phyloP scores from a whole-genome alignment of 108 stramenopile genomes.

The Mediolabrus comicus region DNA sequence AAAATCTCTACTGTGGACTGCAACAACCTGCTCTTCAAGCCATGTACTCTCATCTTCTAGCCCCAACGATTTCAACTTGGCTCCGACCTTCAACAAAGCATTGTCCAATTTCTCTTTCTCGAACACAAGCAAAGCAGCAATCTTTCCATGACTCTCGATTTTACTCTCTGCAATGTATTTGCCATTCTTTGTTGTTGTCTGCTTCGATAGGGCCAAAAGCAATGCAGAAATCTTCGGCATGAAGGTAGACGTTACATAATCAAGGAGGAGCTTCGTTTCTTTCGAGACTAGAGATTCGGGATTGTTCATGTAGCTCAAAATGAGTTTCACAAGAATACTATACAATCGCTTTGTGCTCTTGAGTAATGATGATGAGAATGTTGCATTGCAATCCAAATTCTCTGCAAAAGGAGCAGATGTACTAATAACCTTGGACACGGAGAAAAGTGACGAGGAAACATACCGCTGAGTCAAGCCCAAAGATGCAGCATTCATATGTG shows the following conservation, averaged over 20 bases:
- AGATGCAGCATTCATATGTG: conserved; percentile 16
- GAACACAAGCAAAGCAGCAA: conserved; percentile 40
- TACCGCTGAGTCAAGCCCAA: conserved; percentile 29
- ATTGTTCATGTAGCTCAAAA: conserved; percentile 22
- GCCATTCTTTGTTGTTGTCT: conserved; percentile 29
- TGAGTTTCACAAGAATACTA: conserved; percentile 25
- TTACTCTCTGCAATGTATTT: conserved; percentile 46
- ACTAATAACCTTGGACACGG: conserved; percentile 33
- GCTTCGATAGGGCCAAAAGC: conserved; percentile 30
- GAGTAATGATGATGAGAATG: conserved; percentile 37
- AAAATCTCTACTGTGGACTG: conserved; percentile 29
- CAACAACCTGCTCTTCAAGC: conserved; percentile 37
- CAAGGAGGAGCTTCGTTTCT: conserved; percentile 24
- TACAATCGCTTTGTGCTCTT: conserved; percentile 44
- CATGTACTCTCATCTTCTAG: conserved; percentile 32
- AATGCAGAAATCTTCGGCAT: conserved; percentile 27
- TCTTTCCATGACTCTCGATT: conserved; percentile 44
- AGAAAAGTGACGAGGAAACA: conserved; percentile 19
- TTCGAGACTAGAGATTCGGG: conserved; percentile 17
- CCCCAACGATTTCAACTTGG: conserved; percentile 32
- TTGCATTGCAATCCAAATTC: conserved; percentile 27
- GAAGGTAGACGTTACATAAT: conserved; percentile 23
- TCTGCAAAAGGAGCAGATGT: conserved; percentile 37
- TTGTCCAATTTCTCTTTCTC: conserved; percentile 50
- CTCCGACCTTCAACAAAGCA: conserved; percentile 32